Evolutionary conservation across 2,329 filamentous ascomycete genomes (phyloP).

Genomic region (Orbilia brochopaga): DNA sequence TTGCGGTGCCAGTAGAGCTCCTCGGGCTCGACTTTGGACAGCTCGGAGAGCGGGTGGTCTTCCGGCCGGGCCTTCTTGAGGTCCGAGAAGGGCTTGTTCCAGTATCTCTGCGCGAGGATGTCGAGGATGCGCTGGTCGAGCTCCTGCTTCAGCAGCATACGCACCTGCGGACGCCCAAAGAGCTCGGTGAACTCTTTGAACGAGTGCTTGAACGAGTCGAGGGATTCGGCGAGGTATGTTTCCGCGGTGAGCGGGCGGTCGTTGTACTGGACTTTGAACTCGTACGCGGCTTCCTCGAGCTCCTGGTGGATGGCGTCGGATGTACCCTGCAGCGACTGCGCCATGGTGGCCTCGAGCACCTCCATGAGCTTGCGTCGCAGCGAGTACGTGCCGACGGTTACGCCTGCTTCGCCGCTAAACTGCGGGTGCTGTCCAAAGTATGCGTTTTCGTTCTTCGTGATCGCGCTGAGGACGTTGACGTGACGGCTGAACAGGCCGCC

Average conservation of each 20-base stretch:
- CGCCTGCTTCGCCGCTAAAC: slow-evolving; percentile 69
- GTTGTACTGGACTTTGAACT: slow-evolving; percentile 99
- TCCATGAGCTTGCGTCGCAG: slow-evolving; percentile 96
- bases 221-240: slow-evolving; percentile 91
- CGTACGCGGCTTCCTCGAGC: slow-evolving; percentile 93
- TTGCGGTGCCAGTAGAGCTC: slow-evolving; percentile 92
- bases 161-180: slow-evolving; percentile 88
- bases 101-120: slow-evolving; percentile 88
- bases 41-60: slow-evolving; percentile 67
- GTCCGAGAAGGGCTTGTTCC: slow-evolving; percentile 93
- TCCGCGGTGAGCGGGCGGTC: slow-evolving; percentile 92
- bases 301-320: slow-evolving; percentile 93
- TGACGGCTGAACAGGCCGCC: slow-evolving; percentile 75
- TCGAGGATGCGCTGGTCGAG: slow-evolving; percentile 95
- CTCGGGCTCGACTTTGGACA: slow-evolving; percentile 83
- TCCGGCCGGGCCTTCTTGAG: slow-evolving; percentile 71
- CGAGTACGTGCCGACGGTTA: slow-evolving; percentile 81
- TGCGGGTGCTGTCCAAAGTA: slow-evolving; percentile 84
- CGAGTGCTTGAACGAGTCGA: slow-evolving; percentile 96
- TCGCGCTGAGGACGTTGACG: slow-evolving; percentile 77
- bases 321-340: slow-evolving; percentile 83
- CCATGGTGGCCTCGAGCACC: slow-evolving; percentile 96
- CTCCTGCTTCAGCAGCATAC: slow-evolving; percentile 85
- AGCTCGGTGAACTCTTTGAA: slow-evolving; percentile 92
- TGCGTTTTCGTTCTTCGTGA: slow-evolving; percentile 83